Evolutionary conservation across 768 basidiomycete species (phyloP).

Genomic region (Naganishia vaughanmartiniae): DNA sequence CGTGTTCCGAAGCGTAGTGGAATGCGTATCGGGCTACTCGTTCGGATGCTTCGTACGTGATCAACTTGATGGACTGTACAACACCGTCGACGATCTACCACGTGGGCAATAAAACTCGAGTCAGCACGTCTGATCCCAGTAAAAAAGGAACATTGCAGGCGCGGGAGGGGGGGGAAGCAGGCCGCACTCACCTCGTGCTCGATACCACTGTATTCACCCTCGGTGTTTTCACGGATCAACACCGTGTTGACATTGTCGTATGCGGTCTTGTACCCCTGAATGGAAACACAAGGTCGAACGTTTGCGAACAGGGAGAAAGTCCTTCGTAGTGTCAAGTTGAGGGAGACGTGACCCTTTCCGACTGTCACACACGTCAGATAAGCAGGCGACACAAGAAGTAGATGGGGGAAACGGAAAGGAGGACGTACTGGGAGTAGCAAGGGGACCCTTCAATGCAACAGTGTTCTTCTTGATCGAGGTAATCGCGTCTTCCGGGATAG

Average conservation of each 20-base stretch:
- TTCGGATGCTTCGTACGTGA: slow-evolving; percentile 97
- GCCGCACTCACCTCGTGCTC: slow-evolving; percentile 92
- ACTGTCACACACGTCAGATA: slow-evolving; percentile 57
- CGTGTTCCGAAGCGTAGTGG: slow-evolving; percentile 86
- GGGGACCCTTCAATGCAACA: slow-evolving; percentile 93
- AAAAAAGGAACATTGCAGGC: no score
- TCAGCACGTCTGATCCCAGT: no score
- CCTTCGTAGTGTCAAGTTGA: slow-evolving; percentile 92
- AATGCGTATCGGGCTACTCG: slow-evolving; percentile 98
- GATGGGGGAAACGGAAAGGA: neutral
- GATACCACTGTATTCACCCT: slow-evolving; percentile 99
- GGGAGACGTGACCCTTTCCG: slow-evolving; percentile 96
- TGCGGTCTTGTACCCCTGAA: slow-evolving; percentile 94
- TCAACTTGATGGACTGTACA: slow-evolving; percentile 98
- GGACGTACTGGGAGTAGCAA: slow-evolving; percentile 90
- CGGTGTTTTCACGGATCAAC: slow-evolving; percentile 97
- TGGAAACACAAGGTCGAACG: slow-evolving; percentile 92
- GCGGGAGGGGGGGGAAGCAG: no score
- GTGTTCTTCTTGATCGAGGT: slow-evolving; percentile 92
- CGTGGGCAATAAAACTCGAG: slow-evolving; percentile 32
- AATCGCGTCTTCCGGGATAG: slow-evolving; percentile 89
- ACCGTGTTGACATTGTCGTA: slow-evolving; percentile 98
- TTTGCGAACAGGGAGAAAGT: slow-evolving; percentile 99
- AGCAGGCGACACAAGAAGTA: neutral
- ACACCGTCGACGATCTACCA: slow-evolving; percentile 86